Percentiles rank a stretch among this genome's conserved stretches.
Conservation (phyloP, 2,329 filamentous ascomycete genomes). For the Alternaria sp. region DNA sequence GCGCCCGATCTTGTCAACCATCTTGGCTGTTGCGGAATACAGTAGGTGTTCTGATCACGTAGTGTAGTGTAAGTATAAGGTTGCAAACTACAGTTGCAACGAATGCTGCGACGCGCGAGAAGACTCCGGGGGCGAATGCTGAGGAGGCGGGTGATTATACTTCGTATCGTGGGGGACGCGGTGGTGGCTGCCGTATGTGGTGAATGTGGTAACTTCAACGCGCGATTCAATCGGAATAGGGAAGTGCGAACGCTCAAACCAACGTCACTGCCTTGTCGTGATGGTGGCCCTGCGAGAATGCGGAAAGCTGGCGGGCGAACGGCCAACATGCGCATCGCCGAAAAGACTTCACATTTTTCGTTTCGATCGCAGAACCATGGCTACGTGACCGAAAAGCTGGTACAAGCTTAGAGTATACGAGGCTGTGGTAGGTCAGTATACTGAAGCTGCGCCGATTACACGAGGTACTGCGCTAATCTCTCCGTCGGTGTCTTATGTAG, state of each 20-base stretch:
- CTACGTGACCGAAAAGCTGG: background rate
- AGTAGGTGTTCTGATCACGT: background rate
- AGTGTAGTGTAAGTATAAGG: background rate
- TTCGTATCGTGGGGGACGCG: background rate
- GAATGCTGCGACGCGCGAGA: too few species aligned
- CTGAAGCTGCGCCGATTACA: background rate
- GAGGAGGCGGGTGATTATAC: background rate
- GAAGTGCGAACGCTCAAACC: background rate
- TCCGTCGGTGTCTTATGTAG: too few species aligned
- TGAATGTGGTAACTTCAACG: background rate
- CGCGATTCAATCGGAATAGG: background rate
- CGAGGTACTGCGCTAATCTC: too few species aligned
- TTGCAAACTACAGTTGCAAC: background rate
- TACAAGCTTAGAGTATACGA: background rate
- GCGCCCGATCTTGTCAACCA: background rate
- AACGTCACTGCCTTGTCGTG: background rate
- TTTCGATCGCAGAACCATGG: background rate
- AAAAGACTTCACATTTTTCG: background rate
- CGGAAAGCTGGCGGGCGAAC: background rate
- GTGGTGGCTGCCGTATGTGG: background rate
- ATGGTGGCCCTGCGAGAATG: too few species aligned
- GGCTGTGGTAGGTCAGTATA: background rate
- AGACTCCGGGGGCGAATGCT: too few species aligned
- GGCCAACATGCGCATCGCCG: accelerated
- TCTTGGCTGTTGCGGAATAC: background rate